These are phyloP conservation scores for Ustilago cynodontis DNA, from an alignment of 1,284 basidiomycete genomes.

Conservation along the genomic window DNA sequence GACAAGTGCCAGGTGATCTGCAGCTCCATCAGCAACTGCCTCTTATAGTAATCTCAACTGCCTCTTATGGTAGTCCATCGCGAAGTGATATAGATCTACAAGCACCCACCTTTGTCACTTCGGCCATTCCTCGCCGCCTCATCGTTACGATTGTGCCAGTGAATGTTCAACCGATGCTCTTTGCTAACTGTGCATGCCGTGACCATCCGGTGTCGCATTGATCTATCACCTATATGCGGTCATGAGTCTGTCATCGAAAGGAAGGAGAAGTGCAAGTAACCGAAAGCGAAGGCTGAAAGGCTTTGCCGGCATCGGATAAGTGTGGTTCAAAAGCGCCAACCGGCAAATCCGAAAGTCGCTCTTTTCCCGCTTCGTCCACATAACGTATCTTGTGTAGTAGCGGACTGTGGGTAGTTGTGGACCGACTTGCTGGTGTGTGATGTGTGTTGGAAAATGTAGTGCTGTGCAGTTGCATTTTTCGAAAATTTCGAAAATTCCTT, in stretches of 20 bases:
- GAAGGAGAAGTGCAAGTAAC: background rate
- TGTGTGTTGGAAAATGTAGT: too few relatives aligned
- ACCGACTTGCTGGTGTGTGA: too few relatives aligned
- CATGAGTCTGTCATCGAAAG: background rate
- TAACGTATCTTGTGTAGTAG: too few relatives aligned
- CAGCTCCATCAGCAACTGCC: conserved; percentile 20
- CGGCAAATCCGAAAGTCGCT: conserved; percentile 41
- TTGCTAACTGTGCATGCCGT: background rate
- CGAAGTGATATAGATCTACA: background rate
- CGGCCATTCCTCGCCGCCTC: background rate
- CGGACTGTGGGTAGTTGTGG: too few relatives aligned
- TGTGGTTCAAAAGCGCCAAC: conserved; percentile 3
- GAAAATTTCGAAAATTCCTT: too few relatives aligned
- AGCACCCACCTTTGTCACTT: background rate
- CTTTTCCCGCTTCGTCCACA: conserved; percentile 31
- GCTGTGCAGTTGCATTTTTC: too few relatives aligned
- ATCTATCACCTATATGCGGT: conserved; percentile 2
- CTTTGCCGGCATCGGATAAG: conserved; percentile 7
- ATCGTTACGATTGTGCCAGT: background rate
- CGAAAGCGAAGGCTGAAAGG: background rate
- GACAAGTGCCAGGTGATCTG: background rate
- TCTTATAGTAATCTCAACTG: conserved; percentile 51
- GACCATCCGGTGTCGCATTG: background rate
- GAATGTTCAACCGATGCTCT: background rate
- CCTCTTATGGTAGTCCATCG: conserved; percentile 37